phyloP scores from a whole-genome alignment of 2,329 filamentous ascomycete species.

The Periconia sp. region DNA sequence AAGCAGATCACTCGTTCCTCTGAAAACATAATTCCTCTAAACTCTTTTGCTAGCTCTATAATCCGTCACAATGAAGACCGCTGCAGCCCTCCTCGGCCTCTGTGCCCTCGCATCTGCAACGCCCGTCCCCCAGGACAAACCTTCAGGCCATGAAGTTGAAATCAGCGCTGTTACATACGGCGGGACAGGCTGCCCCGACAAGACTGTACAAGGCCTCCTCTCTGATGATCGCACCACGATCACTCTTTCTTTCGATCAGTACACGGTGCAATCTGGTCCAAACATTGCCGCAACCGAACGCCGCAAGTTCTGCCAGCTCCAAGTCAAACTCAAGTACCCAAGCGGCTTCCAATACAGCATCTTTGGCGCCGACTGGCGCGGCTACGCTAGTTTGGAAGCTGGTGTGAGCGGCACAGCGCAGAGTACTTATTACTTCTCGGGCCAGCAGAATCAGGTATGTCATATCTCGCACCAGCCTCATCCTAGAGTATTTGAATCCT shows the following conservation, averaged over 20 bases:
- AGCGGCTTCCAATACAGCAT: constrained; percentile 55
- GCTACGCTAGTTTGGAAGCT: constrained; percentile 50
- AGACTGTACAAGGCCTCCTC: constrained; percentile 41
- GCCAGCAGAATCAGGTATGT: constrained; percentile 44
- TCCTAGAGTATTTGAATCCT: not conserved
- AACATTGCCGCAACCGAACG: constrained; percentile 45
- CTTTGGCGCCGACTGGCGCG: constrained; percentile 55
- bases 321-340: constrained; percentile 55
- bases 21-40: not conserved
- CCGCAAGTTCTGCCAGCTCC: constrained; percentile 58
- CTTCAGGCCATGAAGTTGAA: constrained; percentile 34
- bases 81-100: constrained; percentile 16
- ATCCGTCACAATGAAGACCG: constrained; percentile 22
- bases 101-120: constrained; percentile 17
- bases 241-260: constrained; percentile 56
- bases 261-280: constrained; percentile 53
- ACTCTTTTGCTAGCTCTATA: not conserved
- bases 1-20: constrained; percentile 7
- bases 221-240: constrained; percentile 49
- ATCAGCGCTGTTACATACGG: constrained; percentile 50
- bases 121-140: constrained; percentile 18
- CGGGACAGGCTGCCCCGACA: constrained; percentile 47
- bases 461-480: not conserved
- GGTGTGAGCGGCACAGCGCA: constrained; percentile 52
- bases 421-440: constrained; percentile 59